These are phyloP conservation scores for Penicillium frequentans DNA, from an alignment of 2,329 filamentous ascomycete genomes.

Conservation along the genomic window DNA sequence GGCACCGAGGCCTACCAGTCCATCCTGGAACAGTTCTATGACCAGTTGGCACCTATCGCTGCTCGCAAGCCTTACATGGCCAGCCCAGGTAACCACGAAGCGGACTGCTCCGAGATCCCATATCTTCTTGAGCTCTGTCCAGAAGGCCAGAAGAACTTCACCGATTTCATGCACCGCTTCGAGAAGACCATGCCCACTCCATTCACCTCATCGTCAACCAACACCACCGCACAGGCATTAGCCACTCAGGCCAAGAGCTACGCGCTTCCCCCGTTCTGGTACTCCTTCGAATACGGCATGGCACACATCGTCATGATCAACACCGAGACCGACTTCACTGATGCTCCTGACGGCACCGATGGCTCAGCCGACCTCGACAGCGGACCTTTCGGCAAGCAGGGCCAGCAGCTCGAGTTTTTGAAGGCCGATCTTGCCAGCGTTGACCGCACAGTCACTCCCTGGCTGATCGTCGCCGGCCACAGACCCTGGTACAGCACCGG, in stretches of 20 bases:
- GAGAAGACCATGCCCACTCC: constrained; percentile 53
- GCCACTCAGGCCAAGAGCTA: constrained; percentile 49
- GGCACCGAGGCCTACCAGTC: constrained; percentile 56
- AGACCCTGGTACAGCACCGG: constrained; percentile 51
- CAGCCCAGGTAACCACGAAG: constrained; percentile 61
- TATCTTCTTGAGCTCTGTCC: constrained; percentile 26
- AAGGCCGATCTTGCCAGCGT: constrained; percentile 57
- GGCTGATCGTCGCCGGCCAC: constrained; percentile 49
- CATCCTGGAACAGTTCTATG: constrained; percentile 59
- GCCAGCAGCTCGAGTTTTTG: constrained; percentile 57
- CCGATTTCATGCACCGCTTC: constrained; percentile 59
- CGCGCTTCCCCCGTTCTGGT: constrained; percentile 59
- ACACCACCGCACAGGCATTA: constrained; percentile 41
- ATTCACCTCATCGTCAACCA: constrained; percentile 51
- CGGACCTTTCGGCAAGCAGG: constrained; percentile 51
- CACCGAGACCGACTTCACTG: constrained; percentile 58
- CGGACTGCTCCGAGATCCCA: constrained; percentile 45
- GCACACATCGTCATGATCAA: constrained; percentile 56
- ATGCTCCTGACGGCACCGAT: constrained; percentile 48
- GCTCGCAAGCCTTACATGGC: constrained; percentile 58
- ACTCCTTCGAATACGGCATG: constrained; percentile 62
- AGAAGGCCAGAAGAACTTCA: constrained; percentile 60
- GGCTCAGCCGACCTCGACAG: constrained; percentile 46
- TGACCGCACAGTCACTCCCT: constrained; percentile 57
- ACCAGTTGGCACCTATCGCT: constrained; percentile 55